A percentile compares a stretch with the other conserved stretches of the same genome.
These are phyloP conservation scores for Colletotrichum caudatum DNA, from an alignment of 2,329 filamentous ascomycete species.

Conservation along the genomic window DNA sequence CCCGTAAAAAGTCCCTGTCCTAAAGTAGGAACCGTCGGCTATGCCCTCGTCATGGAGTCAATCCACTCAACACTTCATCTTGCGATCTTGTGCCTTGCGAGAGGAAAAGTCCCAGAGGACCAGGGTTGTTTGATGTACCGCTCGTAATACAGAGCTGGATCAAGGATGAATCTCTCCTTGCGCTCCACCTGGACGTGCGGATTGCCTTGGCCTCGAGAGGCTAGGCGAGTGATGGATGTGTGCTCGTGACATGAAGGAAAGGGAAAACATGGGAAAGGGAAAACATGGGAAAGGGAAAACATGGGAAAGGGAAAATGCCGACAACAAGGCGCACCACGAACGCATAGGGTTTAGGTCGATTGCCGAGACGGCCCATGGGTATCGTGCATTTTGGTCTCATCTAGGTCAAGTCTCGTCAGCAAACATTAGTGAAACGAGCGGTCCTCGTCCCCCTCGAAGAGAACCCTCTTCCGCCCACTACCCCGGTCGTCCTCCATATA, in stretches of 20 bases:
- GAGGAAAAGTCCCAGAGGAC: conserved; percentile 34
- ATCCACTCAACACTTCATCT: conserved; percentile 43
- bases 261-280: conserved; percentile 12
- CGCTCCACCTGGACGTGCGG: conserved; percentile 81
- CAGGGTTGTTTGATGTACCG: conserved; percentile 66
- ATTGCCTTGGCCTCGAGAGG: conserved; percentile 45
- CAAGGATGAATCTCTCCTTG: conserved; percentile 82
- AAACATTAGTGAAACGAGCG: conserved; percentile 27
- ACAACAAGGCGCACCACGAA: conserved; percentile 32
- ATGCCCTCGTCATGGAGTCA: conserved; percentile 28
- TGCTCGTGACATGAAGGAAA: conserved; percentile 17
- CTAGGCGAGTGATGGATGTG: conserved; percentile 4
- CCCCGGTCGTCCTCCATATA: conserved; percentile 64
- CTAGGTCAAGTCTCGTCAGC: conserved; percentile 38
- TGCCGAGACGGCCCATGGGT: conserved; percentile 47
- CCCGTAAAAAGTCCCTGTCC: conserved; percentile 48
- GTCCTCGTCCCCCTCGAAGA: conserved; percentile 58
- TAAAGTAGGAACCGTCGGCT: conserved; percentile 45
- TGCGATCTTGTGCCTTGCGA: conserved; percentile 38
- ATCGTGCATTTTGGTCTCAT: conserved; percentile 52
- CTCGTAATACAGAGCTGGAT: conserved; percentile 79
- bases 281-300: conserved; percentile 18
- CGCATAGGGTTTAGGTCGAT: not conserved
- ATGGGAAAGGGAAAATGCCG: conserved; percentile 11
- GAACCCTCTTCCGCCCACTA: conserved; percentile 63